phyloP scores from a whole-genome alignment of 1,139 yeast species.

The Diutina scorzettiae region DNA sequence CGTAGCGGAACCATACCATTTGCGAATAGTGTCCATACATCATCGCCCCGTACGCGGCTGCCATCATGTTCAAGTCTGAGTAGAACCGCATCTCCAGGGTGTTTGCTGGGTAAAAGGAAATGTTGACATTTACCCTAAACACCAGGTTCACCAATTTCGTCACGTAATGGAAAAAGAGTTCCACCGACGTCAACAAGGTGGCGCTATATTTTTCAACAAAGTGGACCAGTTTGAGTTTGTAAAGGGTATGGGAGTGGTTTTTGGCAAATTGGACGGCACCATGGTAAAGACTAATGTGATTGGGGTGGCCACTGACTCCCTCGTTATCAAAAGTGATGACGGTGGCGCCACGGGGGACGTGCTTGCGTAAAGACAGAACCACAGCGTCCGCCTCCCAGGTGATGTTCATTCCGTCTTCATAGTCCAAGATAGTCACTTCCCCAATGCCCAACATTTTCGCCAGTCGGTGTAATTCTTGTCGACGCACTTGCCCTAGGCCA shows the following conservation, averaged over 20 bases:
- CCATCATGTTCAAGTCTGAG: conserved; percentile 45
- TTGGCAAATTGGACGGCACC: conserved; percentile 35
- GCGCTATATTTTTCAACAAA: conserved; percentile 41
- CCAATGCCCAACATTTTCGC: conserved; percentile 47
- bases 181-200: conserved; percentile 35
- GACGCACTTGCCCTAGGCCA: conserved; percentile 56
- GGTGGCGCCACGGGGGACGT: conserved; percentile 11
- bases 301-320: conserved; percentile 82
- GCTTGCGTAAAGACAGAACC: conserved; percentile 14
- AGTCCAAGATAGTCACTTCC: conserved; percentile 36
- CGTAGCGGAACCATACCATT: conserved; percentile 91
- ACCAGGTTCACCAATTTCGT: conserved; percentile 20
- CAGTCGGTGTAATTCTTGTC: conserved; percentile 46
- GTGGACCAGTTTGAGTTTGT: conserved; percentile 33
- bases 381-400: conserved; percentile 49
- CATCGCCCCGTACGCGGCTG: conserved; percentile 65
- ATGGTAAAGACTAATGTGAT: conserved; percentile 57
- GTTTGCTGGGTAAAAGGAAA: conserved; percentile 23
- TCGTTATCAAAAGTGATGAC: conserved; percentile 68
- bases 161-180: conserved; percentile 25
- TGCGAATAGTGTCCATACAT: conserved; percentile 74
- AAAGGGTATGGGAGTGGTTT: conserved; percentile 9
- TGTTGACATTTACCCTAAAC: conserved; percentile 27
- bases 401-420: conserved; percentile 63
- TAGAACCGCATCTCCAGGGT: conserved; percentile 29